Conservation (phyloP, 2,329 filamentous ascomycete genomes). For the Leptographium flavum region DNA sequence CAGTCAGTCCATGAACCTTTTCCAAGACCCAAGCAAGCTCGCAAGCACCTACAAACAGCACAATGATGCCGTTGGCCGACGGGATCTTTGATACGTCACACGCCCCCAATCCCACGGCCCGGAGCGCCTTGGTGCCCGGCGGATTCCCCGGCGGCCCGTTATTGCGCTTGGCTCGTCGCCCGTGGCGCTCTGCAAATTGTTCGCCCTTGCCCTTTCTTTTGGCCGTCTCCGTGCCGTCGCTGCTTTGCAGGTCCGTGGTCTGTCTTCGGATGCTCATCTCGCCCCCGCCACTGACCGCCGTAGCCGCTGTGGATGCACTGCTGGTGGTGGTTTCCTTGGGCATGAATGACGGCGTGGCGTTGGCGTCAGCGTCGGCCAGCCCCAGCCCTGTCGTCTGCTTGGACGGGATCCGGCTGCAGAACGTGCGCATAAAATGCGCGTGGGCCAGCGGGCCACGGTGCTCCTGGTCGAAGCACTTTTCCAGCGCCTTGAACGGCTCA, state of each 20-base stretch:
- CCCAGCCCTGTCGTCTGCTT: constrained; percentile 7
- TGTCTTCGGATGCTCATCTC: constrained; percentile 1
- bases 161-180: constrained; percentile 17
- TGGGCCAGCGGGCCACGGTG: constrained; percentile 44
- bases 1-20: constrained; percentile 16
- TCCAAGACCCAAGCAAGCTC: background rate
- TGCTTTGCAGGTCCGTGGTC: constrained; percentile 8
- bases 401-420: constrained; percentile 35
- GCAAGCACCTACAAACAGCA: constrained; percentile 20
- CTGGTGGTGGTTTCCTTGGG: constrained; percentile 12
- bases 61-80: constrained; percentile 16
- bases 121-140: constrained; percentile 18
- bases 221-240: constrained; percentile 8
- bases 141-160: constrained; percentile 23
- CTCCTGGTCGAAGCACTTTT: constrained; percentile 46
- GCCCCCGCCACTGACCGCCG: background rate
- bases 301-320: constrained; percentile 7
- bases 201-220: constrained; percentile 24
- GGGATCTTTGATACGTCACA: constrained; percentile 18
- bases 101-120: constrained; percentile 8
- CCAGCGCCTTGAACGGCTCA: constrained; percentile 47
- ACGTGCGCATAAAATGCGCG: constrained; percentile 47
- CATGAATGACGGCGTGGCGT: no score
- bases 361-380: constrained; percentile 16
- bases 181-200: constrained; percentile 21